Conservation (phyloP, 2,329 filamentous ascomycete genomes). For the Rhexocercosporidium sp. region DNA sequence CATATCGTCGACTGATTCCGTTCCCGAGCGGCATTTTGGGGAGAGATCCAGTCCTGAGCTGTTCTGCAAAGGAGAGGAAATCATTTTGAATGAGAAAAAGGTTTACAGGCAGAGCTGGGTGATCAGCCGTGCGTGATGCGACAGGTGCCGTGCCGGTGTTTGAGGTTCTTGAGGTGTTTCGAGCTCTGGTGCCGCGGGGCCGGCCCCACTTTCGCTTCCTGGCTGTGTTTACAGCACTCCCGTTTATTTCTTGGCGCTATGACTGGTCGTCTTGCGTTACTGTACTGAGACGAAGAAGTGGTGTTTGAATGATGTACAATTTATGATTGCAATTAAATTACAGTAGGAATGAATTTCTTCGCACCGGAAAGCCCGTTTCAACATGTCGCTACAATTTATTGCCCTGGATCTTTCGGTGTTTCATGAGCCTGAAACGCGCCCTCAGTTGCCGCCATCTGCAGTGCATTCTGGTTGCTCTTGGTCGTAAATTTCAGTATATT, state of each 20-base stretch:
- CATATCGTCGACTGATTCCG: slow-evolving; percentile 31
- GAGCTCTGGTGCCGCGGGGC: neutral
- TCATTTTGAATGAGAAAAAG: neutral
- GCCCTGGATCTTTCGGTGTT: neutral
- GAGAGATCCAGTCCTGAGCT: slow-evolving; percentile 2
- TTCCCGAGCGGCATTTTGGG: slow-evolving; percentile 13
- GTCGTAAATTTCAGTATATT: too few relatives aligned
- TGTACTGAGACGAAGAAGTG: too few relatives aligned
- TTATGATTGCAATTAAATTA: too few relatives aligned
- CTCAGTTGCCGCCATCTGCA: neutral
- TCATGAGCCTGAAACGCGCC: neutral
- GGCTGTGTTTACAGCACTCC: neutral
- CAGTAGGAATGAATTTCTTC: too few relatives aligned
- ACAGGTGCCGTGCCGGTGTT: slow-evolving; percentile 2
- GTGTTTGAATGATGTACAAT: too few relatives aligned
- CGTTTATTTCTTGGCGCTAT: neutral
- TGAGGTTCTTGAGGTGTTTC: slow-evolving; percentile 8
- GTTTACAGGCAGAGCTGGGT: neutral
- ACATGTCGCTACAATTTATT: too few relatives aligned
- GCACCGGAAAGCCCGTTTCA: too few relatives aligned
- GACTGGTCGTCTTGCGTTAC: neutral
- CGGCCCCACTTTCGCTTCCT: neutral
- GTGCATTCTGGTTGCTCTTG: too few relatives aligned
- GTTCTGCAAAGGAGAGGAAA: neutral
- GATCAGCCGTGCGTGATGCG: neutral